Evolutionary conservation across 2,329 filamentous ascomycete species (phyloP).

Genomic region (Monilinia aucupariae): DNA sequence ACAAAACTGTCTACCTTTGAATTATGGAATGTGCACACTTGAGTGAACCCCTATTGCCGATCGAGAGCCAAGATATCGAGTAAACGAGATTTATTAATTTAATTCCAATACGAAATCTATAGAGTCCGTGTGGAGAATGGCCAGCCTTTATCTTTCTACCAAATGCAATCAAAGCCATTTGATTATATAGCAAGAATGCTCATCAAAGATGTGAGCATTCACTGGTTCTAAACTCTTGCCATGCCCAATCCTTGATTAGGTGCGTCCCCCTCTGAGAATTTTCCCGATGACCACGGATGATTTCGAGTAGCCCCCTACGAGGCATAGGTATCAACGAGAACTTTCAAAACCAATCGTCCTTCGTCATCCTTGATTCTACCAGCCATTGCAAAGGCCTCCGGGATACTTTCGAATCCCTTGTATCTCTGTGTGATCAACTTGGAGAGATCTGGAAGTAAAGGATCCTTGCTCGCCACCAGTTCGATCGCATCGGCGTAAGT

Average conservation of each 20-base stretch:
- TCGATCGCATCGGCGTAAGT: slow-evolving; percentile 89
- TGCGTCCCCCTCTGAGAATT: not conserved
- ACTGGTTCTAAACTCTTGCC: not conserved
- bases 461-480: slow-evolving; percentile 67
- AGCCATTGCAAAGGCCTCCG: slow-evolving; percentile 84
- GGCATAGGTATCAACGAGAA: slow-evolving; percentile 30
- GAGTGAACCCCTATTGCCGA: not conserved
- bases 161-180: not conserved
- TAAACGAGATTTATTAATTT: not conserved
- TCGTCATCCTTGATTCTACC: slow-evolving; percentile 48
- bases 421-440: slow-evolving; percentile 85
- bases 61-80: not conserved
- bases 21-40: not conserved
- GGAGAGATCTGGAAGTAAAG: slow-evolving; percentile 62
- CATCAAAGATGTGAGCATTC: not conserved
- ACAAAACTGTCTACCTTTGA: not conserved
- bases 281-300: not conserved
- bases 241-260: not conserved
- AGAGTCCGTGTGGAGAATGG: not conserved
- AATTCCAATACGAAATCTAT: not conserved
- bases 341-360: slow-evolving; percentile 34
- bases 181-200: not conserved
- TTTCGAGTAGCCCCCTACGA: not conserved
- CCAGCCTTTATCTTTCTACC: not conserved
- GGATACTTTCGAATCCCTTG: slow-evolving; percentile 68